Evolutionary conservation across 148 eudicot genomes (phyloP).

Genomic region (Hydrangea macrophylla): DNA sequence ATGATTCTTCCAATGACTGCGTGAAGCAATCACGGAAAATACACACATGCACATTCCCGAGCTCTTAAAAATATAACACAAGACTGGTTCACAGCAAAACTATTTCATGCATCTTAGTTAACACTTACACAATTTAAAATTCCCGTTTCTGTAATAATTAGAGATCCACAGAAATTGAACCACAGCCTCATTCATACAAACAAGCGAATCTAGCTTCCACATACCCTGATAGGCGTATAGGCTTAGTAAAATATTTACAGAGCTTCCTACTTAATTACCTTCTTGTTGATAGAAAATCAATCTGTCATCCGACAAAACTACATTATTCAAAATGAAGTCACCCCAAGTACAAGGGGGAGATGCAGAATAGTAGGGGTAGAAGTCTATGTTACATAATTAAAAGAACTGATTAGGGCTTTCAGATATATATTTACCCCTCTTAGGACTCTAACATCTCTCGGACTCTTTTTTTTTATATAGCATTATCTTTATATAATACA

Average conservation of each 20-base stretch:
- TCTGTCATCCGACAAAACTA: background rate
- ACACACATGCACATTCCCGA: background rate
- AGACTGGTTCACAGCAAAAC: background rate
- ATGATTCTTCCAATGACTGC: background rate
- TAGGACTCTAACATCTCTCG: too few relatives aligned
- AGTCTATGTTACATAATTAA: too few relatives aligned
- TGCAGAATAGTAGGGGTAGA: too few relatives aligned
- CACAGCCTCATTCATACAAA: background rate
- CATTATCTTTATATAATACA: too few relatives aligned
- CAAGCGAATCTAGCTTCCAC: background rate
- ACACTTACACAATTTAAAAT: background rate
- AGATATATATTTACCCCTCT: too few relatives aligned
- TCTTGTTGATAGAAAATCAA: background rate
- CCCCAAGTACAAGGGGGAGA: background rate
- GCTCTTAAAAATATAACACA: background rate
- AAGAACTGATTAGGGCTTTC: too few relatives aligned
- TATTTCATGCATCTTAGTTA: background rate
- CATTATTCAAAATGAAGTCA: background rate
- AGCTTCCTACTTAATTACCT: background rate
- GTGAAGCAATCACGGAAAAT: background rate
- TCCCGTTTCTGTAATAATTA: background rate
- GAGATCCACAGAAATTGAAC: background rate
- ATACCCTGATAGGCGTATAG: background rate
- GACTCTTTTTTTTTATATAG: too few relatives aligned
- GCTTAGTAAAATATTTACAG: background rate